These are phyloP conservation scores for Backusella australiensis DNA, from an alignment of 192 early-diverging fungal species.

Conservation along the genomic window DNA sequence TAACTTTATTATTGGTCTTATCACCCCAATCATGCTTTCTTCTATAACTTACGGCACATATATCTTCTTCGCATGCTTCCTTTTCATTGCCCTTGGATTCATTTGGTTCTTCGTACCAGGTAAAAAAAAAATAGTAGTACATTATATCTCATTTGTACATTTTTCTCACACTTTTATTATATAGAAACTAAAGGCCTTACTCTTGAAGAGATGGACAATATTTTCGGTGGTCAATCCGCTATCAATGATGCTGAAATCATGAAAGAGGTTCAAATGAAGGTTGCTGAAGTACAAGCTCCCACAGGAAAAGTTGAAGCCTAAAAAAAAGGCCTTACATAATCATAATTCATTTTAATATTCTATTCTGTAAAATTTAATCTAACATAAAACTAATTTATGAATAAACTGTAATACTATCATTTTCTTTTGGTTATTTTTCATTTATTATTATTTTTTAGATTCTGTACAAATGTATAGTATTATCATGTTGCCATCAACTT, in stretches of 20 bases:
- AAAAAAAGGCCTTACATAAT: not conserved
- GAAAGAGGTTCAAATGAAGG: constrained; percentile 11
- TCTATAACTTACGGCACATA: constrained; percentile 47
- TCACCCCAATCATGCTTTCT: constrained; percentile 61
- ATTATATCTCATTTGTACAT: not conserved
- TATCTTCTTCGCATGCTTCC: constrained; percentile 60
- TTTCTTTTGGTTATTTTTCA: not conserved
- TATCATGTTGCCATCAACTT: too few species aligned
- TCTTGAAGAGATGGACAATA: constrained; percentile 74
- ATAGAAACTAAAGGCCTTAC: constrained; percentile 60
- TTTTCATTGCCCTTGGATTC: constrained; percentile 44
- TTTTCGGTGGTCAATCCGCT: constrained; percentile 47
- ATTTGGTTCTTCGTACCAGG: constrained; percentile 58
- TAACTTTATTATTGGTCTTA: constrained; percentile 68
- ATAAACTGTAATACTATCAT: not conserved
- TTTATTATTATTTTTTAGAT: too few species aligned
- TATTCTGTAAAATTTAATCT: not conserved
- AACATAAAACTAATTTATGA: not conserved
- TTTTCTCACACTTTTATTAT: not conserved
- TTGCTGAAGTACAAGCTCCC: not conserved
- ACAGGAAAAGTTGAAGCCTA: not conserved
- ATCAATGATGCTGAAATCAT: constrained; percentile 25
- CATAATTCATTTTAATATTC: not conserved
- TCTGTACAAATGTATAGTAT: too few species aligned
- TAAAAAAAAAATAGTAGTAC: not conserved